Evolutionary conservation across 345 rosid species (phyloP).

Genomic region (Citrus glauca): DNA sequence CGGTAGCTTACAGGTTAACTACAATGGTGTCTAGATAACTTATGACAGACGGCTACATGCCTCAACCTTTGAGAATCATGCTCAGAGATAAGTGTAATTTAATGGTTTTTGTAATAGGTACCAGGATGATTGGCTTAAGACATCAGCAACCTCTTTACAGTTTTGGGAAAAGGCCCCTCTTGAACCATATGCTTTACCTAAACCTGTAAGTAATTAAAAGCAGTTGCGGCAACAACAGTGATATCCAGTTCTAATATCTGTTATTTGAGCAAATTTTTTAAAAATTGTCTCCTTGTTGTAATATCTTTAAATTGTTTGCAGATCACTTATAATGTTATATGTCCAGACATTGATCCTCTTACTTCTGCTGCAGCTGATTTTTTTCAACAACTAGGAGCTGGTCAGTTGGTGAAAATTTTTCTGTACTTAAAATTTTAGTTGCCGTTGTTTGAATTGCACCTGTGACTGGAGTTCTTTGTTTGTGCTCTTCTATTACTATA

Average conservation of each 20-base stretch:
- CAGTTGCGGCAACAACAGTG: neutral
- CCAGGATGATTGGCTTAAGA: constrained; percentile 99
- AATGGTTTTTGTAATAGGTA: constrained; percentile 47
- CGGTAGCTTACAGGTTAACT: neutral
- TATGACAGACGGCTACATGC: neutral
- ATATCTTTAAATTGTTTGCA: constrained; percentile 39
- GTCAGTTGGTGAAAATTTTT: constrained; percentile 37
- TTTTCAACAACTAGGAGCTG: constrained; percentile 95
- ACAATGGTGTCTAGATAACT: neutral
- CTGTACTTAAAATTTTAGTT: neutral
- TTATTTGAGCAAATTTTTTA: constrained; percentile 3
- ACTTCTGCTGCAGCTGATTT: constrained; percentile 90
- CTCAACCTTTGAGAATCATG: neutral
- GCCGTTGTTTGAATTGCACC: neutral
- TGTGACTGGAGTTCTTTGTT: neutral
- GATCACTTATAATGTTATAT: constrained; percentile 76
- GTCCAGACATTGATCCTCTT: constrained; percentile 97
- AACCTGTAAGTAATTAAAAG: constrained; percentile 55
- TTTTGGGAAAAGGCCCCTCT: constrained; percentile 99
- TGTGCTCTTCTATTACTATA: neutral
- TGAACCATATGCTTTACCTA: constrained; percentile 86
- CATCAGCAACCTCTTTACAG: constrained; percentile 76
- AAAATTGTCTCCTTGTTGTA: neutral
- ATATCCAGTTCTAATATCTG: neutral
- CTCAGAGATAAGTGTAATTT: neutral